A percentile compares a stretch with the other conserved stretches of the same genome.
These are phyloP conservation scores for Erigeron philadelphicus DNA, from an alignment of 140 eudicot genomes.

Conservation along the genomic window DNA sequence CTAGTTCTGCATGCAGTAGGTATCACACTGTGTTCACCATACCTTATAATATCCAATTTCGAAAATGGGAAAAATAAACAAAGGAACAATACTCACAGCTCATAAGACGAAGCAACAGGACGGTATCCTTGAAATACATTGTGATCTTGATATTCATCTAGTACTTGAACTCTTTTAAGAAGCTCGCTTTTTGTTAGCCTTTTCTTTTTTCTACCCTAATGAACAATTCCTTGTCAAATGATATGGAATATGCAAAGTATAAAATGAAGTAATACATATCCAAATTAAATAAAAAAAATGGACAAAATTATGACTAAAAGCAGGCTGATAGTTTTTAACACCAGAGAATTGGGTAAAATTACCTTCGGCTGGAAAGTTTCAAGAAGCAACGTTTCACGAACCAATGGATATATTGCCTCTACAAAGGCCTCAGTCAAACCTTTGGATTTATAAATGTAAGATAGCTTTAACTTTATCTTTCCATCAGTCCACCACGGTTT, in stretches of 20 bases:
- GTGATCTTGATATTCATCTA: constrained; percentile 46
- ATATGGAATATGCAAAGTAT: background rate
- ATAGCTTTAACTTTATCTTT: constrained; percentile 65
- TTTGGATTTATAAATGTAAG: constrained; percentile 56
- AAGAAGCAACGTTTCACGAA: constrained; percentile 59
- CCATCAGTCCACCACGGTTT: constrained; percentile 70
- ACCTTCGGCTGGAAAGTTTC: constrained; percentile 75
- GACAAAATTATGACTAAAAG: background rate
- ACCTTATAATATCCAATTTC: background rate
- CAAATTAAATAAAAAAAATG: background rate
- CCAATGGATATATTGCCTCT: constrained; percentile 61
- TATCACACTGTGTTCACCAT: background rate
- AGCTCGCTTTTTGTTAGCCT: constrained; percentile 53
- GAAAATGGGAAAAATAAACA: background rate
- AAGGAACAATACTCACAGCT: constrained; percentile 48
- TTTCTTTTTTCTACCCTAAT: constrained; percentile 52
- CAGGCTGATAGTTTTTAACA: background rate
- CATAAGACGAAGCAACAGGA: constrained; percentile 65
- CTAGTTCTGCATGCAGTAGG: background rate
- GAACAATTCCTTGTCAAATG: constrained; percentile 4
- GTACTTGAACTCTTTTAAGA: constrained; percentile 55
- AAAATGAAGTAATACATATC: background rate
- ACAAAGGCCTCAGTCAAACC: constrained; percentile 63
- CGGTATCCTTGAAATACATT: constrained; percentile 53
- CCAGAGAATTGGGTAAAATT: constrained; percentile 2